A percentile compares a stretch with the other conserved stretches of the same genome.
Conservation (phyloP, 1,284 basidiomycete species). For the Afroboletus lepidellus region DNA sequence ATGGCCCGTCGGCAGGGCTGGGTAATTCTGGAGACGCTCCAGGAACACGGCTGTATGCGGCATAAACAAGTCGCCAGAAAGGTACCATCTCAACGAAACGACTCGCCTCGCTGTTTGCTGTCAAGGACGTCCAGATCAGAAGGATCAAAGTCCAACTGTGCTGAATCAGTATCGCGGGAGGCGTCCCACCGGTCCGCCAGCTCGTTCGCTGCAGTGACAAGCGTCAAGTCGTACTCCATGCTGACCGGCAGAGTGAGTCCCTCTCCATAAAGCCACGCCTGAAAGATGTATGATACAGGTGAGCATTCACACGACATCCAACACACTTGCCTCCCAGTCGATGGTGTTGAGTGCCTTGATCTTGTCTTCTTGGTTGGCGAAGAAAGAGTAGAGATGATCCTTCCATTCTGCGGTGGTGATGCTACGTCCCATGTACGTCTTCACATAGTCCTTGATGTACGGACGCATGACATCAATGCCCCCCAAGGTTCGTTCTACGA, state of each 20-base stretch:
- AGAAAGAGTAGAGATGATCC: constrained; percentile 81
- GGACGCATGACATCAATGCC: constrained; percentile 84
- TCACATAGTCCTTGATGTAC: constrained; percentile 80
- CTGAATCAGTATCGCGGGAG: constrained; percentile 51
- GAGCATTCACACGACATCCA: neutral
- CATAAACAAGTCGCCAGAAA: neutral
- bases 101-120: constrained; percentile 64
- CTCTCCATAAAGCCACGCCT: constrained; percentile 89
- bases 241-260: constrained; percentile 77
- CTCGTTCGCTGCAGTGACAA: constrained; percentile 69
- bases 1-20: constrained; percentile 55
- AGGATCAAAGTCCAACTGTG: constrained; percentile 49
- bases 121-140: constrained; percentile 59
- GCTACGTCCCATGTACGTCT: constrained; percentile 76
- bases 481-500: constrained; percentile 75
- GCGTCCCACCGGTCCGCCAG: constrained; percentile 81
- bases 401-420: constrained; percentile 92
- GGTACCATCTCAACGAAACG: neutral
- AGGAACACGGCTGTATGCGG: constrained; percentile 64
- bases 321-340: constrained; percentile 71
- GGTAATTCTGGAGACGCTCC: constrained; percentile 60
- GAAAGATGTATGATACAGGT: neutral
- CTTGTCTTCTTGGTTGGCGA: constrained; percentile 61
- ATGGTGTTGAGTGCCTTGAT: constrained; percentile 70
- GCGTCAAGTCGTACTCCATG: constrained; percentile 79